Evolutionary conservation across 2,329 filamentous ascomycete species (phyloP).

Genomic region (Colletotrichum graminicola): DNA sequence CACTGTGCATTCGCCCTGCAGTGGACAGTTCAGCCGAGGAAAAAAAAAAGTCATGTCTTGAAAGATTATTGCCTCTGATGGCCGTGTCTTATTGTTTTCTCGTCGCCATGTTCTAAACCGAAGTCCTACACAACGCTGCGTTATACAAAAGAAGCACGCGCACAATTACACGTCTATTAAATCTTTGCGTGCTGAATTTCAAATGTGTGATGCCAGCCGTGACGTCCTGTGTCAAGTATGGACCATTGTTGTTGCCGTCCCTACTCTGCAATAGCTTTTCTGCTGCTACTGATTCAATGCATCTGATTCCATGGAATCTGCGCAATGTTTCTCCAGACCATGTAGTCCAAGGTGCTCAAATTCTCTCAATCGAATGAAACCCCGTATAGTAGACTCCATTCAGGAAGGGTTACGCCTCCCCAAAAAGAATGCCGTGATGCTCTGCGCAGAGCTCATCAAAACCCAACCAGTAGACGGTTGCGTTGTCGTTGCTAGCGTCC

Average conservation of each 20-base stretch:
- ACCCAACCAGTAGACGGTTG: constrained; percentile 36
- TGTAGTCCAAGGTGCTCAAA: constrained; percentile 12
- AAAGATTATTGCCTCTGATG: neutral
- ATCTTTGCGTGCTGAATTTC: constrained; percentile 23
- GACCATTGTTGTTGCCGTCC: neutral
- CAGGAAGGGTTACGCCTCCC: constrained; percentile 25
- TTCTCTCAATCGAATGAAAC: constrained; percentile 18
- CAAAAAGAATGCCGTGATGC: constrained; percentile 37
- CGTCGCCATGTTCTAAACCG: constrained; percentile 19
- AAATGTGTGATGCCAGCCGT: constrained; percentile 36
- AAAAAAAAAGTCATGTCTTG: neutral
- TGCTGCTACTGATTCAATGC: constrained; percentile 28
- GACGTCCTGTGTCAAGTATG: constrained; percentile 11
- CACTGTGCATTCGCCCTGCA: neutral
- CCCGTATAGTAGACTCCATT: neutral
- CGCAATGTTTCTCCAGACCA: constrained; percentile 25
- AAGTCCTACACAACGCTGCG: constrained; percentile 20
- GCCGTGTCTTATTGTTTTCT: constrained; percentile 31
- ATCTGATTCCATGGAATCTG: constrained; percentile 21
- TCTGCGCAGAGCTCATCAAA: constrained; percentile 41
- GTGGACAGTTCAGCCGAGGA: neutral
- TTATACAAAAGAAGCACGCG: neutral
- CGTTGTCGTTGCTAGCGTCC: constrained; percentile 40
- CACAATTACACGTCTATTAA: constrained; percentile 21
- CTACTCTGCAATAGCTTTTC: constrained; percentile 8